Base-by-base conservation (phyloP, 2,329 filamentous ascomycete genomes). In the Pseudopyricularia javanii region DNA sequence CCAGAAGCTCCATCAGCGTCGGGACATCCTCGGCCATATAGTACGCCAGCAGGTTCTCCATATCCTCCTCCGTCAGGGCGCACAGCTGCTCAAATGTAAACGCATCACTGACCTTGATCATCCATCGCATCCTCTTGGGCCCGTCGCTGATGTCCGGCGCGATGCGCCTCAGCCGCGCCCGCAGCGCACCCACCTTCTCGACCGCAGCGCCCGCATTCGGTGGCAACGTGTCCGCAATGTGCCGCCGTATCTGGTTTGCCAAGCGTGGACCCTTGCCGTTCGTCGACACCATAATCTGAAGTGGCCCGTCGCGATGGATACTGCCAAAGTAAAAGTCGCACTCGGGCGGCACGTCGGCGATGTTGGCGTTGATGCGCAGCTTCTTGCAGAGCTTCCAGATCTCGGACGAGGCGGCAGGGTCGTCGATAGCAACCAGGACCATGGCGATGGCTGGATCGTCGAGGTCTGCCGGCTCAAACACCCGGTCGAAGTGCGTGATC, bases 301-400 rank as follows among this genome's bases (percentile, higher is more conserved):
- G 70, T 6, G 93, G 93, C 0, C 93, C 93, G 66, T 98, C 93
- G 50, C 93, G 85, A 70, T 98, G 88, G 37, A 96, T 85, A 65
- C 87, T 93, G 57, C 93, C 93, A 71, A 98, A 98, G 75, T 96
- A 98, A 66, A 98, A 98, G 64, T 98, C 93, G 69, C 93, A 98
- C 68, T 98, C 93, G 1, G 89, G 80, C 0, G 93, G 93, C 3
- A 98, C 93, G 65, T 98, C 93, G 59, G 93, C 93, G 59, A 98
- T 95, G 68, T 98, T 98, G 54, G 90, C 91, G 6, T 90, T 82
- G 58, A 97, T 87, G 56, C 82, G 82, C 55, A 75, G 79, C 66
- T 89, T 79, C 68, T 95, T 91, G 77, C 91, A 97, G 24, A 95
- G 77, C 66, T 91, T 91, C 87, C 90, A 98, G 64, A 98, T 89